Conservation (phyloP, 352 stramenopile genomes). For the Phytophthora citrophthora region DNA sequence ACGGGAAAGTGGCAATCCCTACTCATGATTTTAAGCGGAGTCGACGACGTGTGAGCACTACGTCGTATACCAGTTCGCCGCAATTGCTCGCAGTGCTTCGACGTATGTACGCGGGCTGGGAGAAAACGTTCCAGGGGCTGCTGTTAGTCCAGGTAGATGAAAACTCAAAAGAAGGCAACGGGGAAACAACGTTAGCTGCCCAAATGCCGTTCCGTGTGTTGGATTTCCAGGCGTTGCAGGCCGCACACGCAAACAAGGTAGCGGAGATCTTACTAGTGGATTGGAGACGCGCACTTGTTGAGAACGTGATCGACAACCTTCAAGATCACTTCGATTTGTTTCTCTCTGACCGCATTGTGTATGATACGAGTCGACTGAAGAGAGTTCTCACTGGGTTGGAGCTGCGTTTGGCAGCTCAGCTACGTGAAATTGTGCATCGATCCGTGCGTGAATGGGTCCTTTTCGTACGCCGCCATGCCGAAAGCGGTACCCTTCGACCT, state of each 20-base stretch:
- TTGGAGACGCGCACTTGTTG: slow-evolving; percentile 89
- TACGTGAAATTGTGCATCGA: slow-evolving; percentile 71
- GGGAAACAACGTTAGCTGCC: slow-evolving; percentile 37
- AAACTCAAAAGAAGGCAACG: slow-evolving; percentile 1
- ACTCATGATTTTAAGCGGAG: slow-evolving; percentile 65
- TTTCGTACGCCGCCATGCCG: slow-evolving; percentile 49
- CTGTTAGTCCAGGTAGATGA: slow-evolving; percentile 70
- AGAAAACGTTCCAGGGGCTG: slow-evolving; percentile 86
- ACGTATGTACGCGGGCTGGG: slow-evolving; percentile 92
- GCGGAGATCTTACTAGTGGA: slow-evolving; percentile 84
- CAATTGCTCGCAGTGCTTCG: slow-evolving; percentile 82
- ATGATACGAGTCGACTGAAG: slow-evolving; percentile 60
- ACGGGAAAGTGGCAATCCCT: slow-evolving; percentile 86
- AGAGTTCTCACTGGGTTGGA: slow-evolving; percentile 88
- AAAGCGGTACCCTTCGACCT: neutral
- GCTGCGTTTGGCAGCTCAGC: slow-evolving; percentile 84
- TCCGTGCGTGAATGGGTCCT: slow-evolving; percentile 68
- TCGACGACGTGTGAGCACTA: slow-evolving; percentile 48
- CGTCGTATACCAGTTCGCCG: slow-evolving; percentile 64
- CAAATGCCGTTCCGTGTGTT: slow-evolving; percentile 85
- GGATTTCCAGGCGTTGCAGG: slow-evolving; percentile 86
- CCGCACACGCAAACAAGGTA: slow-evolving; percentile 74
- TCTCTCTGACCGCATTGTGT: slow-evolving; percentile 76
- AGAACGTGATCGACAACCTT: slow-evolving; percentile 94
- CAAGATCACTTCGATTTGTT: slow-evolving; percentile 96